phyloP scores from a whole-genome alignment of 2,329 filamentous ascomycete species.

The Colletotrichum echinochloae region DNA sequence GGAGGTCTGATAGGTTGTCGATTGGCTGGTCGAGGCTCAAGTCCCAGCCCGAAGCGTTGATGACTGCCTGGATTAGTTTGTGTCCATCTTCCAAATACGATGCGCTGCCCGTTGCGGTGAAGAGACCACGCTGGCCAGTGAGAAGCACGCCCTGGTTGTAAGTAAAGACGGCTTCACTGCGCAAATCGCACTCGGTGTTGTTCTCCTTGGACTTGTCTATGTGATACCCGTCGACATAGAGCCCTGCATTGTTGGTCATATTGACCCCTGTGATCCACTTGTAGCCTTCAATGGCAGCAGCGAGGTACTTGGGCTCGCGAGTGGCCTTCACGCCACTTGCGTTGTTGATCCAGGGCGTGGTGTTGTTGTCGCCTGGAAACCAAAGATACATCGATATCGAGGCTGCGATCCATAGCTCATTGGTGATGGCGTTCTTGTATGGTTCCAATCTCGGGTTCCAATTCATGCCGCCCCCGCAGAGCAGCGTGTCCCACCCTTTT shows the following conservation, averaged over 20 bases:
- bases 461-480: conserved; percentile 89
- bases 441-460: conserved; percentile 86
- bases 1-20: conserved; percentile 53
- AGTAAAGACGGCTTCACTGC: conserved; percentile 91
- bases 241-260: conserved; percentile 81
- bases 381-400: conserved; percentile 91
- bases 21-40: conserved; percentile 55
- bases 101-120: conserved; percentile 78
- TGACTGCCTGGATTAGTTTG: conserved; percentile 77
- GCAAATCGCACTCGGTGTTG: conserved; percentile 80
- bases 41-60: conserved; percentile 82
- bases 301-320: conserved; percentile 74
- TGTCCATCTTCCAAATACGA: conserved; percentile 85
- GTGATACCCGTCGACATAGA: conserved; percentile 92
- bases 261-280: conserved; percentile 82
- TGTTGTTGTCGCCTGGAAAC: conserved; percentile 83
- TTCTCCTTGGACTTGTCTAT: conserved; percentile 72
- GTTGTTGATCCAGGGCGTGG: conserved; percentile 70
- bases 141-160: conserved; percentile 96
- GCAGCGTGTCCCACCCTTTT: conserved; percentile 81
- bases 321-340: conserved; percentile 42
- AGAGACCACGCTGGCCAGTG: conserved; percentile 83
- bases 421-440: conserved; percentile 98
- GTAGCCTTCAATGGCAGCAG: conserved; percentile 82
- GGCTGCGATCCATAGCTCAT: conserved; percentile 87